Percentiles rank a stretch among this genome's conserved stretches.
Conservation (phyloP, 306 rosid species). For the Dalbergia cochinchinensis region DNA sequence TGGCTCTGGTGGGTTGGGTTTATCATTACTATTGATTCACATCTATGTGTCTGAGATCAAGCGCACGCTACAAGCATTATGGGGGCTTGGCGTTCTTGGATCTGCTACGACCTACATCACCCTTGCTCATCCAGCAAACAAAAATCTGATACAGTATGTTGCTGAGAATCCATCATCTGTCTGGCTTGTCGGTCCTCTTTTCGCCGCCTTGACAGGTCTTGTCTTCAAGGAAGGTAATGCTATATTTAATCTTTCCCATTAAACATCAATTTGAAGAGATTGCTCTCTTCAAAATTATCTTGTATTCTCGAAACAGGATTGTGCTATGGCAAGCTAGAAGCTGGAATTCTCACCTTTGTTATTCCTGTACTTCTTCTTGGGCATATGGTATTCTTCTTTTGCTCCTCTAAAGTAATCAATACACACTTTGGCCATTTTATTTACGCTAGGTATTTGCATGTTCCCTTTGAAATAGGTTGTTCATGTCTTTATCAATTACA, state of each 20-base stretch:
- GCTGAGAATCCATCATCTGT: conserved; percentile 64
- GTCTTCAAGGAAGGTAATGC: conserved; percentile 91
- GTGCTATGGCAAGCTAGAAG: conserved; percentile 96
- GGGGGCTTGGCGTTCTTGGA: conserved; percentile 86
- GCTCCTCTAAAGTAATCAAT: conserved; percentile 14
- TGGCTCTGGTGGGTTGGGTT: conserved; percentile 83
- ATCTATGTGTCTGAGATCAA: conserved; percentile 84
- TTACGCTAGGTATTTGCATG: neutral
- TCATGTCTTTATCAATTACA: neutral
- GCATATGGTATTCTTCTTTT: conserved; percentile 73
- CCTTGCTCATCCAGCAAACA: conserved; percentile 75
- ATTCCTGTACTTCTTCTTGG: conserved; percentile 85
- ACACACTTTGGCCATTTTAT: conserved; percentile 7
- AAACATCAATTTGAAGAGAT: conserved; percentile 1
- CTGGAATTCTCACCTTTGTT: conserved; percentile 79
- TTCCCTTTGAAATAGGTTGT: conserved; percentile 12
- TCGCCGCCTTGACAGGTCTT: conserved; percentile 88
- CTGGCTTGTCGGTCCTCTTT: conserved; percentile 94
- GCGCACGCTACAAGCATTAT: conserved; percentile 83
- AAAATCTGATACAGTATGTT: conserved; percentile 65
- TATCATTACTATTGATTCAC: conserved; percentile 80
- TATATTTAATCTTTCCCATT: conserved; percentile 11
- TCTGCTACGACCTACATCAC: conserved; percentile 62
- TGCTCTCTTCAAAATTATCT: conserved; percentile 13
- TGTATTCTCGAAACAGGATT: conserved; percentile 69